phyloP scores from a whole-genome alignment of 1,284 basidiomycete species.

The Moniliella sp. region DNA sequence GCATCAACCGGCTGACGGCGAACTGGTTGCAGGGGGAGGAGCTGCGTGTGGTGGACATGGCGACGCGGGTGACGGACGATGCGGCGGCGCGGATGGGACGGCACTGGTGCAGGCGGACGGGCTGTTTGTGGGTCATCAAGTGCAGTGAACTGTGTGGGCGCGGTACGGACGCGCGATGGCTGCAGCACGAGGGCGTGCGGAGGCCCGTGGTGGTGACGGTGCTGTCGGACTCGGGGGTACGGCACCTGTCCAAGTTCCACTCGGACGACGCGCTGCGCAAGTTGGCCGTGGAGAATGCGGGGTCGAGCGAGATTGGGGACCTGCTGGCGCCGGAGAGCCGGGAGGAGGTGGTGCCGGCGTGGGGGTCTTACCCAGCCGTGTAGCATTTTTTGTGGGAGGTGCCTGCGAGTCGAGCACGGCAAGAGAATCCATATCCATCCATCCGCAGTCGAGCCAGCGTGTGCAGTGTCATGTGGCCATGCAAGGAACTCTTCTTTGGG shows the following conservation, averaged over 20 bases:
- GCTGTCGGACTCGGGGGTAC: slow-evolving; percentile 22
- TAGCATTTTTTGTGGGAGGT: too few relatives aligned
- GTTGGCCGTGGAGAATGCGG: slow-evolving; percentile 10
- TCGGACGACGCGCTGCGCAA: slow-evolving; percentile 12
- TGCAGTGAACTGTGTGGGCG: slow-evolving; percentile 81
- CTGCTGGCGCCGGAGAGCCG: slow-evolving; percentile 10
- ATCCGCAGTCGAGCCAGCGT: too few relatives aligned
- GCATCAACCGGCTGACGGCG: slow-evolving; percentile 35
- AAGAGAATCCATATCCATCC: too few relatives aligned
- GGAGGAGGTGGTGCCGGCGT: too few relatives aligned
- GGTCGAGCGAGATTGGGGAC: slow-evolving; percentile 19
- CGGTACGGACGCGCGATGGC: slow-evolving; percentile 38
- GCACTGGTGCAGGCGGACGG: slow-evolving; percentile 44
- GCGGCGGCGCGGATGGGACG: slow-evolving; percentile 27
- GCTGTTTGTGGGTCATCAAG: slow-evolving; percentile 86
- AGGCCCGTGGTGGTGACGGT: slow-evolving; percentile 24
- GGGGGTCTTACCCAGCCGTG: too few relatives aligned
- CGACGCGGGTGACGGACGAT: slow-evolving; percentile 22
- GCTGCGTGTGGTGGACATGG: slow-evolving; percentile 21
- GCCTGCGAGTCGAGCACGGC: too few relatives aligned
- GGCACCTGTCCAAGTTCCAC: slow-evolving; percentile 31
- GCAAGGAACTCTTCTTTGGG: too few relatives aligned
- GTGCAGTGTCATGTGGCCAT: too few relatives aligned
- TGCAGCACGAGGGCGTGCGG: slow-evolving; percentile 7
- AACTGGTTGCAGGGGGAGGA: slow-evolving; percentile 24